Percentiles rank a stretch among this genome's conserved stretches.
Conservation (phyloP, 305 asterid genomes). For the Stenogyne calaminthoides region DNA sequence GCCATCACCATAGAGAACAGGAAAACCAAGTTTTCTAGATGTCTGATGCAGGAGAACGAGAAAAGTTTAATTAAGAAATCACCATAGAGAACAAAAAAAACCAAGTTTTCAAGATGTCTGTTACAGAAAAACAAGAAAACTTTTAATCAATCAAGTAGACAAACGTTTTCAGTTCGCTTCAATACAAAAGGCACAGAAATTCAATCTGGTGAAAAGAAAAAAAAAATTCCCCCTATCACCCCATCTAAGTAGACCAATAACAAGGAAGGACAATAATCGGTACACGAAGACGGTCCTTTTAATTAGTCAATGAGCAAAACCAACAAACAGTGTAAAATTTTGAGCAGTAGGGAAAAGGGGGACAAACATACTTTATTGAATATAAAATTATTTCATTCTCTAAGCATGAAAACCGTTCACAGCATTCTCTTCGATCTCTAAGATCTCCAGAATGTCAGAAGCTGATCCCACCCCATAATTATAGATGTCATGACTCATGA, state of each 20-base stretch:
- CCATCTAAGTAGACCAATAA: background rate
- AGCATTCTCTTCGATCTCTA: background rate
- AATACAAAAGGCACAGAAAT: conserved; percentile 12
- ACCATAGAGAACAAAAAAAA: conserved; percentile 88
- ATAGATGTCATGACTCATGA: background rate
- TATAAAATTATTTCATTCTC: background rate
- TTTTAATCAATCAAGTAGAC: conserved; percentile 21
- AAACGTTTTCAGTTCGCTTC: background rate
- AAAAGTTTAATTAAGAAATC: conserved; percentile 33
- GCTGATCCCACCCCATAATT: background rate
- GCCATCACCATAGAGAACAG: conserved; percentile 95
- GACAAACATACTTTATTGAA: background rate
- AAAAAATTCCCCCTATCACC: background rate
- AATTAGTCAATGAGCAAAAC: conserved; percentile 4
- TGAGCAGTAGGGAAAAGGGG: background rate
- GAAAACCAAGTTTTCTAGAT: conserved; percentile 87
- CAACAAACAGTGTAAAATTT: background rate
- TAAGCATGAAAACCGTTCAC: background rate
- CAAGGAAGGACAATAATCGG: background rate
- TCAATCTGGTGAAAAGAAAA: background rate
- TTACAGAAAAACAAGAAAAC: conserved; percentile 21
- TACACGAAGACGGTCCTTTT: background rate
- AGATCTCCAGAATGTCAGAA: background rate
- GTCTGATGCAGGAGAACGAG: conserved; percentile 48
- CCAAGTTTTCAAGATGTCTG: conserved; percentile 87